Evolutionary conservation across 2,329 filamentous ascomycete species (phyloP).

Genomic region (Teratosphaeriaceae sp.): DNA sequence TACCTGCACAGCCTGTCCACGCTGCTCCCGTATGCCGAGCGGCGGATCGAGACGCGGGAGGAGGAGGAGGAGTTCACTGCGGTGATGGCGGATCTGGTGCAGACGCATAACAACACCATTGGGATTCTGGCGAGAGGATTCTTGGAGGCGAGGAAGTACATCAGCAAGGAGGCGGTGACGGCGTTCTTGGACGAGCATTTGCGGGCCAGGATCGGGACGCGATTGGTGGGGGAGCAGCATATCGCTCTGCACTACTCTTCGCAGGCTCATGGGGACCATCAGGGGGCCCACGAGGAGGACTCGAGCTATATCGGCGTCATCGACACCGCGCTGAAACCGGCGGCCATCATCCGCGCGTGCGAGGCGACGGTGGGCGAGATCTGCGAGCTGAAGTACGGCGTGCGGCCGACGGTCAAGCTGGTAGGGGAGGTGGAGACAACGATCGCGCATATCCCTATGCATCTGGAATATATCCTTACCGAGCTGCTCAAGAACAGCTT

Average conservation of each 20-base stretch:
- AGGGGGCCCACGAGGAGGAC: constrained; percentile 36
- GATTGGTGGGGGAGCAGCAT: constrained; percentile 93
- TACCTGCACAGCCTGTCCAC: constrained; percentile 91
- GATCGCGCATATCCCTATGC: constrained; percentile 90
- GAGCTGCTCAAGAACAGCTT: constrained; percentile 97
- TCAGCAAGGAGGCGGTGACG: constrained; percentile 75
- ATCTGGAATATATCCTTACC: constrained; percentile 95
- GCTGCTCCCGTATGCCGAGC: constrained; percentile 73
- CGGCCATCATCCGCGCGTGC: constrained; percentile 73
- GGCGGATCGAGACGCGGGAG: constrained; percentile 66
- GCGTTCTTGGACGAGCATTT: constrained; percentile 89
- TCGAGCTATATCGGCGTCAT: constrained; percentile 94
- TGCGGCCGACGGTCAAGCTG: constrained; percentile 72
- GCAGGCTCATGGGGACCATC: constrained; percentile 35
- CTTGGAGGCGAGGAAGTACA: constrained; percentile 87
- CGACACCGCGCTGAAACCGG: constrained; percentile 79
- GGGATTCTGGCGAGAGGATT: constrained; percentile 88
- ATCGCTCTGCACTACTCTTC: constrained; percentile 73
- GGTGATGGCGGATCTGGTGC: constrained; percentile 88
- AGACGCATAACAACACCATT: constrained; percentile 92
- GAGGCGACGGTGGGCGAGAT: constrained; percentile 91
- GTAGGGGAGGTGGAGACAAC: constrained; percentile 81
- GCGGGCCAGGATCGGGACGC: constrained; percentile 85
- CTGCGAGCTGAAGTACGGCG: constrained; percentile 91
- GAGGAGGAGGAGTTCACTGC: constrained; percentile 90